Conservation (phyloP, 2,329 filamentous ascomycete genomes). For the Setomelanomma holmii region DNA sequence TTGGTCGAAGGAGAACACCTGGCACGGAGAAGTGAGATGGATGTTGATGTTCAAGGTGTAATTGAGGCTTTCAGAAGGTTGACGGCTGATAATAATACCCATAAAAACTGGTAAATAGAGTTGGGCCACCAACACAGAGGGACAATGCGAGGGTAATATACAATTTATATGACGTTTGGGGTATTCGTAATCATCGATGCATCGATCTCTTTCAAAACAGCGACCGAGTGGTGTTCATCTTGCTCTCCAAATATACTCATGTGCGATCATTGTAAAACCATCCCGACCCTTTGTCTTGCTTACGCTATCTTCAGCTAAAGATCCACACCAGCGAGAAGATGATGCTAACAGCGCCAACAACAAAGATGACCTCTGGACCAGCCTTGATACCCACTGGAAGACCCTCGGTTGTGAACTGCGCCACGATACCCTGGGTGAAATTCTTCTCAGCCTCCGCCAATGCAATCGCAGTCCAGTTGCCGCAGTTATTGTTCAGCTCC, state of each 20-base stretch:
- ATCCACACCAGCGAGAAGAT: slow-evolving; percentile 36
- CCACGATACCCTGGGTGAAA: slow-evolving; percentile 54
- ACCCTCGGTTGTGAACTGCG: slow-evolving; percentile 38
- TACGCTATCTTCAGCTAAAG: slow-evolving; percentile 18
- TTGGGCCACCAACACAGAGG: too few relatives aligned
- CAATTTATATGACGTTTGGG: too few relatives aligned
- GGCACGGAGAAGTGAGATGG: neutral
- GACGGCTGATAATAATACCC: slow-evolving; percentile 2
- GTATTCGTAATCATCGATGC: neutral
- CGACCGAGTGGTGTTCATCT: too few relatives aligned
- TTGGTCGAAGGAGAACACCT: slow-evolving; percentile 12
- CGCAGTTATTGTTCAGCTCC: slow-evolving; percentile 54
- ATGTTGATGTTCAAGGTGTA: slow-evolving; percentile 5
- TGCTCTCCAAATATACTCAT: too few relatives aligned
- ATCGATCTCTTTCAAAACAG: too few relatives aligned
- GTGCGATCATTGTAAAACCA: too few relatives aligned
- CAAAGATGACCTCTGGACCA: slow-evolving; percentile 28
- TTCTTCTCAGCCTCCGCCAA: slow-evolving; percentile 54
- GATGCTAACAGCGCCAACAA: slow-evolving; percentile 18
- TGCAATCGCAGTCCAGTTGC: slow-evolving; percentile 56
- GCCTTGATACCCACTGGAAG: slow-evolving; percentile 39
- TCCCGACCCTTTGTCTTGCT: too few relatives aligned
- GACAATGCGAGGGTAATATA: too few relatives aligned
- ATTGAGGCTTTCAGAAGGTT: slow-evolving; percentile 5
- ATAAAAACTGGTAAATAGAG: too few relatives aligned